phyloP scores from a whole-genome alignment of 169 alveolate species.

The Plasmodium cynomolgi region DNA sequence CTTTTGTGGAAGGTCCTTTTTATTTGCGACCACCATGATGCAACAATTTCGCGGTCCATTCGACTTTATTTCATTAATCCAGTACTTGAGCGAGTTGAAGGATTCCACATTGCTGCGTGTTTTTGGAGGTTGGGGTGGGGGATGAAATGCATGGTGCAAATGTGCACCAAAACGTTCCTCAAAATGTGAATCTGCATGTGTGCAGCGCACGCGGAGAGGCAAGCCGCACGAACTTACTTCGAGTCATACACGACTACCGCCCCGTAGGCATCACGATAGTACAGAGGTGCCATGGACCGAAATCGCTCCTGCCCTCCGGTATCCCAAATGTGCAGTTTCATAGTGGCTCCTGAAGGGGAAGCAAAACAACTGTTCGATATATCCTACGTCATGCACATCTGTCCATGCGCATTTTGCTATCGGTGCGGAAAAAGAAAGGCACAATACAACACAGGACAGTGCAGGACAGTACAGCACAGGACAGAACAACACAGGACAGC shows the following conservation, averaged over 20 bases:
- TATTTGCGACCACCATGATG: slow-evolving; percentile 84
- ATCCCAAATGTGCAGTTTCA: slow-evolving; percentile 94
- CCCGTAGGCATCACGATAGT: slow-evolving; percentile 92
- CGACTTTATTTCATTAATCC: slow-evolving; percentile 83
- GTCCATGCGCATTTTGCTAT: neutral
- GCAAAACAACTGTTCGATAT: neutral
- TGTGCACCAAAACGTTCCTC: neutral
- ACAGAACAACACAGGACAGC: neutral
- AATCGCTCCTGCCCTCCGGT: slow-evolving; percentile 95
- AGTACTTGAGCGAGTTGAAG: slow-evolving; percentile 79
- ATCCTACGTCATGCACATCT: neutral
- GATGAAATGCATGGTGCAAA: neutral
- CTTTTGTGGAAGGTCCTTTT: slow-evolving; percentile 78
- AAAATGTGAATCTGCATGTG: neutral
- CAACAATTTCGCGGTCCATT: slow-evolving; percentile 82
- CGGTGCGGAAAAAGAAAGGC: neutral
- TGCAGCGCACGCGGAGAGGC: neutral
- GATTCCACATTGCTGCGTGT: slow-evolving; percentile 72
- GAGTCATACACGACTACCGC: slow-evolving; percentile 92
- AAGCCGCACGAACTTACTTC: slow-evolving; percentile 76
- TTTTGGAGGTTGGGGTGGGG: neutral
- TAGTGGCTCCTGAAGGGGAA: slow-evolving; percentile 77
- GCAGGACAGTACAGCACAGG: neutral
- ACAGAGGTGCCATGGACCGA: slow-evolving; percentile 90
- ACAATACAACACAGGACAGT: neutral